These are phyloP conservation scores for Backusella tarrabulga DNA, from an alignment of 192 early-diverging fungal genomes.

Conservation along the genomic window DNA sequence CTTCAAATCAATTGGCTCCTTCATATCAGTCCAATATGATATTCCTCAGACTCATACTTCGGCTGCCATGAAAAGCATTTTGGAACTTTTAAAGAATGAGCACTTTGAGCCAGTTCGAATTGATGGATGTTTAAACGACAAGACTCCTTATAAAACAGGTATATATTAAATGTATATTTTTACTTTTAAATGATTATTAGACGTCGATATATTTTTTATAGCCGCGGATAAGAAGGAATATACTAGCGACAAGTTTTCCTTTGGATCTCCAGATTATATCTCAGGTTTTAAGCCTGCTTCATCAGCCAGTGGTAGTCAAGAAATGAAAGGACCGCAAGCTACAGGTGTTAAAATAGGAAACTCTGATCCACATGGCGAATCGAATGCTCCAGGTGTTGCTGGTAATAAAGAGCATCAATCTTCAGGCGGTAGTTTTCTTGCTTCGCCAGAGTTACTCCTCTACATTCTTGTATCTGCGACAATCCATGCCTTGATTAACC, in stretches of 20 bases:
- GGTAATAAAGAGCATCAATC: background rate
- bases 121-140: constrained; percentile 45
- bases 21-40: constrained; percentile 43
- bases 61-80: constrained; percentile 34
- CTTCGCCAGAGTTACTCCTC: background rate
- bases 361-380: background rate
- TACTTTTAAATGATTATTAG: background rate
- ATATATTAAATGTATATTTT: background rate
- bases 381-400: background rate
- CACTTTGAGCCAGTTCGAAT: constrained; percentile 46
- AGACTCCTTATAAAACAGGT: constrained; percentile 12
- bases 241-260: constrained; percentile 39
- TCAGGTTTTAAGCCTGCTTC: background rate
- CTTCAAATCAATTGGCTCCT: constrained; percentile 38
- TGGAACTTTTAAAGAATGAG: constrained; percentile 34
- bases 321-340: background rate
- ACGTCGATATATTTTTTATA: background rate
- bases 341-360: background rate
- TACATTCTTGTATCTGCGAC: background rate
- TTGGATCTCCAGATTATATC: constrained; percentile 36
- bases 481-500: background rate
- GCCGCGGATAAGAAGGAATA: constrained; percentile 33
- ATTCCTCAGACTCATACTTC: constrained; percentile 38
- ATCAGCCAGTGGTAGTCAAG: background rate
- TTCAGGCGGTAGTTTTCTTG: background rate